These are phyloP conservation scores for Brettanomyces sp. DNA, from an alignment of 805 yeast genomes.

Conservation along the genomic window DNA sequence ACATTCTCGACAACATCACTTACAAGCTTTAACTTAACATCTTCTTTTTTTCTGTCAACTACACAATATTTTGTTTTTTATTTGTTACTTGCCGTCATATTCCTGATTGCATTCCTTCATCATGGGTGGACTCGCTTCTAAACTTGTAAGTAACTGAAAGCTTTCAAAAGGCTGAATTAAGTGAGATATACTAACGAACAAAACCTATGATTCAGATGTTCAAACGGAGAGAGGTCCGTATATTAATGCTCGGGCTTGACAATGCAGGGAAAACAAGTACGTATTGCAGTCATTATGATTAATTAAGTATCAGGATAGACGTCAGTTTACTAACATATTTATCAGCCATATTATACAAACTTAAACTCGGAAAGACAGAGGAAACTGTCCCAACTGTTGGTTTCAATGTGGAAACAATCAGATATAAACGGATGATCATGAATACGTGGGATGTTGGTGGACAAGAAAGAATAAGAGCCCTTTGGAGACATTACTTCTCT, in stretches of 20 bases:
- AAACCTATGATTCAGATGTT: neutral
- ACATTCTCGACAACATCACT: too few relatives aligned
- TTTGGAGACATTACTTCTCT: constrained; percentile 93
- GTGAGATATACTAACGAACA: too few relatives aligned
- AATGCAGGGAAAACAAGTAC: constrained; percentile 91
- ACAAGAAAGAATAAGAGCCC: constrained; percentile 81
- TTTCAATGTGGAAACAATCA: constrained; percentile 69
- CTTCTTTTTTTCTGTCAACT: too few relatives aligned
- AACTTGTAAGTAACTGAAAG: too few relatives aligned
- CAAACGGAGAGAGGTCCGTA: constrained; percentile 66
- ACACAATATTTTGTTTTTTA: too few relatives aligned
- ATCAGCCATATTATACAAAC: constrained; percentile 66
- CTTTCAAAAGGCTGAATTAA: too few relatives aligned
- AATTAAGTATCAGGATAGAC: neutral
- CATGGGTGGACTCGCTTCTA: too few relatives aligned
- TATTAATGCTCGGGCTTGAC: constrained; percentile 82
- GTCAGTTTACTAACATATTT: constrained; percentile 2
- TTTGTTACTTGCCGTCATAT: too few relatives aligned
- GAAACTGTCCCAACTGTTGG: constrained; percentile 92
- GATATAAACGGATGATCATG: constrained; percentile 34
- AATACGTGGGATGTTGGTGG: constrained; percentile 91
- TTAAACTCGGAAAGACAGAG: constrained; percentile 65
- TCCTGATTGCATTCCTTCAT: too few relatives aligned
- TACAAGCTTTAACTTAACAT: too few relatives aligned
- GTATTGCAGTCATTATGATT: constrained; percentile 9